Evolutionary conservation across 768 basidiomycete genomes (phyloP), one percentile per base, ranked within the genome.

Genomic region (Suillus variegatus): DNA sequence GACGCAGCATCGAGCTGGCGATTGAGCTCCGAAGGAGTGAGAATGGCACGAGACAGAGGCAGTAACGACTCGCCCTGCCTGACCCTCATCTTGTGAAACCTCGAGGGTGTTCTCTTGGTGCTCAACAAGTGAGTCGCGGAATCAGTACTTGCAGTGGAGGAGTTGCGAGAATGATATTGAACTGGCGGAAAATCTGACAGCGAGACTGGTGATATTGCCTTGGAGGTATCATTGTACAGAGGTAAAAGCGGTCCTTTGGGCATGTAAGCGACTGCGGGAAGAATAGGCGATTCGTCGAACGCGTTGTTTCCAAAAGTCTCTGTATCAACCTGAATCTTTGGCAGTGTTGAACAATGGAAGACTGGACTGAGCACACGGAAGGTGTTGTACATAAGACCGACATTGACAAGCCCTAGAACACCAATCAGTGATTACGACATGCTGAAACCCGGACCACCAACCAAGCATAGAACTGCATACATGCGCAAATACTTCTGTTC

Each of bases 331-430:
- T 41, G 36, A 47, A 61, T 22, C 44, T 47, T 68, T 60, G 67
- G 28, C 22, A 61, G 6, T 16, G 12, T 63, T 16, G 14, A 74
- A 32, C 72, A 74, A 65, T 82, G 77, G 68, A 88, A 82, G 28
- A 84, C 83, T 32, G 84, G 84, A 10, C 81, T 79, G 41, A 93
- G 77, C 60, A 90, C 81, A 12, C 86, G 84, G 72, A 91, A 84
- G 12, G 88, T 90, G 71, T 89, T 90, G 78, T 83, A 86, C 36
- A 92, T 81, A n/a, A 92, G 78, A 10, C 82, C 64, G 35, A 89
- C 88, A 69, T 92, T 88, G 28, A 85, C 85, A 35, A 87, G 69
- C 51, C 89, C 91, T 93, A 65, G 7, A 14, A 25, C 4, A 35
- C 22, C 22, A 14, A 7, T 44, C 40, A 69, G 14, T 25, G 35